These are phyloP conservation scores for Cryptosporidium ubiquitum DNA, from an alignment of 169 alveolate species.

Conservation along the genomic window DNA sequence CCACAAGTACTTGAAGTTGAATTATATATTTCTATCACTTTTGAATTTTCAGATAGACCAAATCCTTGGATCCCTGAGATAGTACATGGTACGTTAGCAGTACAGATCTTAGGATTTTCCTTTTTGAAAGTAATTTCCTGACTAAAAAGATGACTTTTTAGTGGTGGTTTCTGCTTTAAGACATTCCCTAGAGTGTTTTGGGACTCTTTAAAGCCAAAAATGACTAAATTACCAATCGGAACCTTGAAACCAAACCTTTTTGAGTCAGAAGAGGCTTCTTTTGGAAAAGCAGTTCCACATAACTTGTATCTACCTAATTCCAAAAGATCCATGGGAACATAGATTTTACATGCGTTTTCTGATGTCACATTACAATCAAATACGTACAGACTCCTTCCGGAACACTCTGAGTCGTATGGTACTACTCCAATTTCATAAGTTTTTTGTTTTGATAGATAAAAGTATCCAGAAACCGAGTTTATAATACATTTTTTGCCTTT, in stretches of 20 bases:
- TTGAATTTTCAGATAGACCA: slow-evolving; percentile 24
- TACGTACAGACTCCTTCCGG: not conserved
- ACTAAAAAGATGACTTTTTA: not conserved
- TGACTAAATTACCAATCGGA: slow-evolving; percentile 27
- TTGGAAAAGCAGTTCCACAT: slow-evolving; percentile 33
- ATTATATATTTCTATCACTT: slow-evolving; percentile 37
- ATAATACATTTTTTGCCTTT: slow-evolving; percentile 5
- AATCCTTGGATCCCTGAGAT: slow-evolving; percentile 44
- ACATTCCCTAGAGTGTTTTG: not conserved
- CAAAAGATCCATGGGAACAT: not conserved
- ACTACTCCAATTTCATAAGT: not conserved
- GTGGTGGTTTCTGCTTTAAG: not conserved
- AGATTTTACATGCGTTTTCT: not conserved
- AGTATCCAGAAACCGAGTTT: slow-evolving; percentile 31
- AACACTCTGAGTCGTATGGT: slow-evolving; percentile 38
- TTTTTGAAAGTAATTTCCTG: not conserved
- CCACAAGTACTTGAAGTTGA: slow-evolving; percentile 29
- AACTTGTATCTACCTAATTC: slow-evolving; percentile 33
- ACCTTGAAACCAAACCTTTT: not conserved
- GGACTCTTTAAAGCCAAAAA: slow-evolving; percentile 41
- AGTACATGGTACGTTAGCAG: slow-evolving; percentile 67
- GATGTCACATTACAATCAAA: slow-evolving; percentile 16
- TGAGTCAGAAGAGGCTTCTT: not conserved
- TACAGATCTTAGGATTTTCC: slow-evolving; percentile 14
- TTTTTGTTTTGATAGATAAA: slow-evolving; percentile 5